Percentiles rank a stretch among this genome's conserved stretches.
Conservation (phyloP, 495 filamentous ascomycete genomes). For the Podospora didyma region DNA sequence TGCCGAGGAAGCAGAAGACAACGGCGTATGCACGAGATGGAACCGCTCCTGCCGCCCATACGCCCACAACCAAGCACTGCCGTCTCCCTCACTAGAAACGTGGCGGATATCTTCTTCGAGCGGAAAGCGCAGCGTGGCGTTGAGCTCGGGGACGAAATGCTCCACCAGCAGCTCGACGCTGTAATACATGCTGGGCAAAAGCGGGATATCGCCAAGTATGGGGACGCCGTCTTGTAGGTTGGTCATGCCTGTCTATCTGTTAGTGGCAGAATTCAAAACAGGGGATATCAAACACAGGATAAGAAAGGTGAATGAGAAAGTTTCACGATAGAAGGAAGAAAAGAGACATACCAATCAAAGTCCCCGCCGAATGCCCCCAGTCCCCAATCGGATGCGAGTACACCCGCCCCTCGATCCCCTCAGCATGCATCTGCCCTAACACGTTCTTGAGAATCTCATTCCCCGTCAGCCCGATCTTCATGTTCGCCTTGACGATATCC, state of each 20-base stretch:
- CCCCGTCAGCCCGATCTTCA: slow-evolving; percentile 37
- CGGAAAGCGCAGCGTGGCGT: slow-evolving; percentile 37
- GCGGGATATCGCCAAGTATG: slow-evolving; percentile 36
- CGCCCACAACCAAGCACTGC: slow-evolving; percentile 41
- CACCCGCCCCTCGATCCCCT: slow-evolving; percentile 41
- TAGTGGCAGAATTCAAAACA: no score
- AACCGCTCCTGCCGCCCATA: slow-evolving; percentile 42
- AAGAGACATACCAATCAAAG: slow-evolving; percentile 35
- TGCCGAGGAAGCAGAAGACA: neutral
- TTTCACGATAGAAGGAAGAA: neutral
- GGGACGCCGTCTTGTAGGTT: slow-evolving; percentile 43
- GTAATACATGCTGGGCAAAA: slow-evolving; percentile 41
- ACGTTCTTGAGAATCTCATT: slow-evolving; percentile 37
- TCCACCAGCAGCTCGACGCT: slow-evolving; percentile 45
- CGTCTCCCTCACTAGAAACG: neutral
- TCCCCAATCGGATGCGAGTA: slow-evolving; percentile 49
- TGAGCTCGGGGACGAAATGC: slow-evolving; percentile 41
- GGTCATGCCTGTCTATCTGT: slow-evolving; percentile 35
- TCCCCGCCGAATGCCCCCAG: slow-evolving; percentile 46
- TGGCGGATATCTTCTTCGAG: slow-evolving; percentile 37
- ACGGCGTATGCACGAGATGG: slow-evolving; percentile 32
- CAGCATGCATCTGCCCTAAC: slow-evolving; percentile 32
- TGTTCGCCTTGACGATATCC: slow-evolving; percentile 40
- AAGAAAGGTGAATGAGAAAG: neutral
- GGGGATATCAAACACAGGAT: no score